These are phyloP conservation scores for Thelonectria rubi DNA, from an alignment of 2,329 filamentous ascomycete species.

Conservation along the genomic window DNA sequence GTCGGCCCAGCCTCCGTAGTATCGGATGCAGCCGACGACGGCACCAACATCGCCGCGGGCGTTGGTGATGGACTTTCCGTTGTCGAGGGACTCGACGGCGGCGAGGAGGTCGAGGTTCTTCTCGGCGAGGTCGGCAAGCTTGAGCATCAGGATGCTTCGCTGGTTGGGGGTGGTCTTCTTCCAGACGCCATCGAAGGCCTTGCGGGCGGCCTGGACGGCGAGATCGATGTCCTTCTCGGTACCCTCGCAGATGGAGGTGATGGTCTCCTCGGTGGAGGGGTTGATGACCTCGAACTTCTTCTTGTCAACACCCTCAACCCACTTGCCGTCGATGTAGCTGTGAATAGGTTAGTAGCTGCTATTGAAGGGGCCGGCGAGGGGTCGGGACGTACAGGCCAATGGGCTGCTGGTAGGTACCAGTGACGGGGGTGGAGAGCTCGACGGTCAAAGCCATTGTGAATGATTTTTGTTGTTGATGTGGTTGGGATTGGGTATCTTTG, in stretches of 20 bases:
- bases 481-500: slow-evolving; percentile 36
- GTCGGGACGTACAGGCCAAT: slow-evolving; percentile 66
- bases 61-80: slow-evolving; percentile 83
- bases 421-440: slow-evolving; percentile 74
- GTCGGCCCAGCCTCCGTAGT: slow-evolving; percentile 83
- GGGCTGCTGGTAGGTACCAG: slow-evolving; percentile 67
- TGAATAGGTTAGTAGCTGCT: slow-evolving; percentile 33
- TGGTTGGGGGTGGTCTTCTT: slow-evolving; percentile 72
- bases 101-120: slow-evolving; percentile 80
- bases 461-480: slow-evolving; percentile 23
- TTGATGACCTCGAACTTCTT: slow-evolving; percentile 94
- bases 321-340: slow-evolving; percentile 95
- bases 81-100: slow-evolving; percentile 86
- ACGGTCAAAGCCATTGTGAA: slow-evolving; percentile 54
- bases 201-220: slow-evolving; percentile 85
- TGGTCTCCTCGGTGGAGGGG: slow-evolving; percentile 84
- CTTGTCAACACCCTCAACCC: slow-evolving; percentile 79
- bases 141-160: slow-evolving; percentile 74
- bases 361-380: neutral
- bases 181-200: slow-evolving; percentile 83
- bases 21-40: slow-evolving; percentile 77
- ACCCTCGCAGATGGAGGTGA: slow-evolving; percentile 83
- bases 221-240: slow-evolving; percentile 86
- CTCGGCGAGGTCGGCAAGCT: slow-evolving; percentile 83
- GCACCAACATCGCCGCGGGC: slow-evolving; percentile 78